Percentiles rank a stretch among this genome's conserved stretches.
These are phyloP conservation scores for Phyllosticta citrichinensis DNA, from an alignment of 2,329 filamentous ascomycete genomes.

Conservation along the genomic window DNA sequence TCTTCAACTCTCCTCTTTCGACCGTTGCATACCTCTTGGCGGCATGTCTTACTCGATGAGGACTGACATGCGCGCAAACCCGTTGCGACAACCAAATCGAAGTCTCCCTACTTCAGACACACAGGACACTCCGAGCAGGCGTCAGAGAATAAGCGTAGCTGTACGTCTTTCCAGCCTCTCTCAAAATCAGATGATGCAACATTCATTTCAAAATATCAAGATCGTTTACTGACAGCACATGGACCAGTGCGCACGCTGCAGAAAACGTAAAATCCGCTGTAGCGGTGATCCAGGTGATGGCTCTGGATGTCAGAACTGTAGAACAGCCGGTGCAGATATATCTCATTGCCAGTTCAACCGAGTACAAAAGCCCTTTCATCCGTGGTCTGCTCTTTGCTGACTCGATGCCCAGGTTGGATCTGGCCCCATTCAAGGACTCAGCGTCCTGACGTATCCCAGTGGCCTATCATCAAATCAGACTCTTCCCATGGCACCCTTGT, in stretches of 20 bases:
- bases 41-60: slow-evolving; percentile 5
- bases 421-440: background rate
- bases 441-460: background rate
- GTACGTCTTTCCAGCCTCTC: slow-evolving; percentile 17
- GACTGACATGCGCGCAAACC: slow-evolving; percentile 1
- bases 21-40: slow-evolving; percentile 2
- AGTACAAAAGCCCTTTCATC: slow-evolving; percentile 37
- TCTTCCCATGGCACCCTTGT: background rate
- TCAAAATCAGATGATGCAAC: background rate
- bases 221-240: background rate
- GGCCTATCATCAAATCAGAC: background rate
- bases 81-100: slow-evolving; percentile 6
- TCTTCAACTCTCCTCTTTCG: slow-evolving; percentile 6
- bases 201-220: background rate
- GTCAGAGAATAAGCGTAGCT: slow-evolving; percentile 36
- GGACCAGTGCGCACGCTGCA: slow-evolving; percentile 71
- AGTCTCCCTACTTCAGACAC: slow-evolving; percentile 14
- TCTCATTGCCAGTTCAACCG: slow-evolving; percentile 66
- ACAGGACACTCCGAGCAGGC: slow-evolving; percentile 25
- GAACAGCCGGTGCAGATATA: slow-evolving; percentile 55
- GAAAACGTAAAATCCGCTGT: slow-evolving; percentile 90
- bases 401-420: slow-evolving; percentile 6
- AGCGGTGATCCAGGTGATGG: slow-evolving; percentile 73
- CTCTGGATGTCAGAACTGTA: slow-evolving; percentile 75
- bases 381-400: background rate